These are phyloP conservation scores for Trichoderma sp. DNA, from an alignment of 2,329 filamentous ascomycete species.

Conservation along the genomic window DNA sequence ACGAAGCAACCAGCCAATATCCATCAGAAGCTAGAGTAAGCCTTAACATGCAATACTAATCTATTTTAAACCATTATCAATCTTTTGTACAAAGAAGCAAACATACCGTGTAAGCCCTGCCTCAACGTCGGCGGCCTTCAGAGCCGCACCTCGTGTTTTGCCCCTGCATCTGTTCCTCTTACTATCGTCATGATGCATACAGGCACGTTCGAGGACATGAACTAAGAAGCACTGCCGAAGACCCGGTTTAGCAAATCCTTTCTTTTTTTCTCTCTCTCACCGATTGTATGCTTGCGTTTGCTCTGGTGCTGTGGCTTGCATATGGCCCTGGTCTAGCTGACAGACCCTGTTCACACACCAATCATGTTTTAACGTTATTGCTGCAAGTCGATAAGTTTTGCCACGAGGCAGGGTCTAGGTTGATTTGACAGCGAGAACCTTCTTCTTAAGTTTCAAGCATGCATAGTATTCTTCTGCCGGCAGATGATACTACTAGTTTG, in stretches of 20 bases:
- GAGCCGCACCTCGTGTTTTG: background rate
- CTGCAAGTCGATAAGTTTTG: background rate
- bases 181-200: background rate
- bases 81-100: background rate
- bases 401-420: background rate
- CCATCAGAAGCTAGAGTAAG: background rate
- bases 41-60: background rate
- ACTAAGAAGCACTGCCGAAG: background rate
- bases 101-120: background rate
- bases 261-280: background rate
- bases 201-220: background rate
- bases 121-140: background rate
- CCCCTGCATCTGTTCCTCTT: background rate
- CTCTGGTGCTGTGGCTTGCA: constrained; percentile 2
- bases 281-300: background rate
- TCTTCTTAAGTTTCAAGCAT: background rate
- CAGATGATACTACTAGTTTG: background rate
- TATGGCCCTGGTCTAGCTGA: background rate
- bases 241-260: too few species aligned
- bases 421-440: background rate
- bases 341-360: background rate
- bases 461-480: background rate
- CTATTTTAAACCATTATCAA: background rate
- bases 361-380: background rate
- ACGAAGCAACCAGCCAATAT: background rate